Percentiles rank a stretch among this genome's conserved stretches.
Conservation (phyloP, 257 asterid species). For the Salvia splendens region DNA sequence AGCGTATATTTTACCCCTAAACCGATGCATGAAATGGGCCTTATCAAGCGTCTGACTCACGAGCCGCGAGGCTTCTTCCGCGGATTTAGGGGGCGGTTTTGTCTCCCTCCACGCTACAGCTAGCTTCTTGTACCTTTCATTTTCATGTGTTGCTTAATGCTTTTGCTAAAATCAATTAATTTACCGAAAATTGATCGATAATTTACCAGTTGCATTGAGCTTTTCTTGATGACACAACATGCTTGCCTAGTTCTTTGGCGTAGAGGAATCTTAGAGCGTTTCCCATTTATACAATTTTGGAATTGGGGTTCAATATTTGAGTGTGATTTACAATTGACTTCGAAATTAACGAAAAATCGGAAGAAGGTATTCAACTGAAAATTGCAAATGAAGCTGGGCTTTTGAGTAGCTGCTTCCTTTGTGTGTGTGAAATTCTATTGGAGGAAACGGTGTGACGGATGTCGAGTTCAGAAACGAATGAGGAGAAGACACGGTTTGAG, state of each 20-base stretch:
- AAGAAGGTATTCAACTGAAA: neutral
- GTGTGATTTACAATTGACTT: neutral
- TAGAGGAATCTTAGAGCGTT: conserved; percentile 67
- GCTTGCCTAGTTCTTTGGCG: conserved; percentile 57
- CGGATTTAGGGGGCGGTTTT: conserved; percentile 82
- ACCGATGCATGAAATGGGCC: too few relatives aligned
- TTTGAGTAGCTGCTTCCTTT: too few relatives aligned
- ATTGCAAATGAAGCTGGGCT: too few relatives aligned
- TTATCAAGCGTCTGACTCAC: conserved; percentile 46
- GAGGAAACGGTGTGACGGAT: neutral
- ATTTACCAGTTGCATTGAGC: conserved; percentile 89
- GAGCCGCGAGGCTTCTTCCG: conserved; percentile 89
- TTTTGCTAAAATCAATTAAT: neutral
- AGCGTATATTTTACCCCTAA: too few relatives aligned
- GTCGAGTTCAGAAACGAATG: too few relatives aligned
- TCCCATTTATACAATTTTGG: conserved; percentile 56
- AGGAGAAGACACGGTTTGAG: too few relatives aligned
- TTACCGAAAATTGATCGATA: neutral
- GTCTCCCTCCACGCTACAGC: conserved; percentile 91
- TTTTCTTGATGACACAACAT: conserved; percentile 81
- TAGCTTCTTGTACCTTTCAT: conserved; percentile 75
- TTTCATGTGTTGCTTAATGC: conserved; percentile 18
- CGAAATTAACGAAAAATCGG: neutral
- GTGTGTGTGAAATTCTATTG: neutral
- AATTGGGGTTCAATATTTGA: neutral